These are phyloP conservation scores for Zymoseptoria ardabiliae DNA, from an alignment of 2,329 filamentous ascomycete genomes.

Conservation along the genomic window DNA sequence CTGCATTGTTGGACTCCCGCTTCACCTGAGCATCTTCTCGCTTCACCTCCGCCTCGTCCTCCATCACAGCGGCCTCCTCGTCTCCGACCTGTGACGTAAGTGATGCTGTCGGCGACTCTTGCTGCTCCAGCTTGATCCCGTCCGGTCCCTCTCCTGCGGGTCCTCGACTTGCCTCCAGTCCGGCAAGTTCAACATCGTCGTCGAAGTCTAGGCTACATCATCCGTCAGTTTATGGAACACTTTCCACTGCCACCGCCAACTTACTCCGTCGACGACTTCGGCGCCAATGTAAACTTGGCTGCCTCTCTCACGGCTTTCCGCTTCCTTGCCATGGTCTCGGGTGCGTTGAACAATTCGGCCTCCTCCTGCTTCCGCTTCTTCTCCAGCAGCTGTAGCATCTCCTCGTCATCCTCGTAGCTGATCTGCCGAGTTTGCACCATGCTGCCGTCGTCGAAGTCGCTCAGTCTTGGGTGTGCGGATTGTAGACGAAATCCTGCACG, in stretches of 20 bases:
- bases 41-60: background rate
- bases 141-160: background rate
- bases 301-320: conserved; percentile 6
- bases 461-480: too few relatives aligned
- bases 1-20: background rate
- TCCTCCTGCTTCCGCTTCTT: conserved; percentile 7
- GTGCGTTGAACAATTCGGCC: conserved; percentile 6
- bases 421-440: background rate
- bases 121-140: background rate
- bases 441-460: background rate
- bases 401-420: conserved; percentile 1
- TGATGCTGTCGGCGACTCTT: background rate
- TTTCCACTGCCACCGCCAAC: background rate
- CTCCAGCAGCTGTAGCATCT: conserved; percentile 3
- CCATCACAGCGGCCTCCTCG: background rate
- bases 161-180: background rate
- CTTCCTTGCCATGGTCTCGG: conserved; percentile 5
- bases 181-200: background rate
- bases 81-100: background rate
- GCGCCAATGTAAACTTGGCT: background rate
- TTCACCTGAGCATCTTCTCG: background rate
- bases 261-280: conserved; percentile 4
- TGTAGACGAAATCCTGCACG: too few relatives aligned
- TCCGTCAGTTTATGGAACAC: background rate
- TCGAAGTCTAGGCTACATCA: background rate